Percentiles rank a stretch among this genome's conserved stretches.
phyloP scores from a whole-genome alignment of 768 basidiomycete species.

The Podaxis carcinomalis region DNA sequence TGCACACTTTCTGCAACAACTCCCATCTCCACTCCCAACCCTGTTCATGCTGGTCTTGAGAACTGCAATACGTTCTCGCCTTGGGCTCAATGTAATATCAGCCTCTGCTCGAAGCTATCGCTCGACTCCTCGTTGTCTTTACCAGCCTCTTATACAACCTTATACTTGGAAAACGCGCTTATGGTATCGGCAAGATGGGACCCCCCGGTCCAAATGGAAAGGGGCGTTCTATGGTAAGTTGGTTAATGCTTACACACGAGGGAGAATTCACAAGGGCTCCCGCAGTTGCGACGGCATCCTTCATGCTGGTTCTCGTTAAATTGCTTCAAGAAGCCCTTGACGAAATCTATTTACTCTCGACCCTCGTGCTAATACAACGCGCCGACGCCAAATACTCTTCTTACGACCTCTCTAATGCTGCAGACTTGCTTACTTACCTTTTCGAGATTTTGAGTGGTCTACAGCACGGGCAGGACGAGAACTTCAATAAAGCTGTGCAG shows the following conservation, averaged over 20 bases:
- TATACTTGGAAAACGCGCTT: conserved; percentile 12
- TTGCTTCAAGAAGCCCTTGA: conserved; percentile 21
- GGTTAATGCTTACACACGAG: neutral
- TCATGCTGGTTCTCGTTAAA: neutral
- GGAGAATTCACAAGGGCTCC: conserved; percentile 10
- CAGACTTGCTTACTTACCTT: conserved; percentile 22
- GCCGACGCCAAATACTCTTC: conserved; percentile 22
- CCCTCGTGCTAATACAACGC: conserved; percentile 27
- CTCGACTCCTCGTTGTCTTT: conserved; percentile 16
- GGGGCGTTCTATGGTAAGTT: conserved; percentile 27
- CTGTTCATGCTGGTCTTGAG: conserved; percentile 28
- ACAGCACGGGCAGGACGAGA: conserved; percentile 18
- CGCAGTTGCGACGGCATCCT: neutral
- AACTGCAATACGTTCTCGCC: conserved; percentile 21
- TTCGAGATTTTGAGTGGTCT: conserved; percentile 17
- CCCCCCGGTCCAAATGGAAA: conserved; percentile 29
- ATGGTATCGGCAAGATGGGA: conserved; percentile 31
- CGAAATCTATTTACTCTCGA: conserved; percentile 25
- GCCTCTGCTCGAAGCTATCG: conserved; percentile 9
- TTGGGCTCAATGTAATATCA: neutral
- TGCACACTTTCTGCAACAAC: neutral
- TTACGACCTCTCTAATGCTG: conserved; percentile 22
- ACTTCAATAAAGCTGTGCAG: conserved; percentile 21
- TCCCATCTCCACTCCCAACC: conserved; percentile 1
- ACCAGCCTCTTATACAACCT: conserved; percentile 20